Evolutionary conservation across 805 yeast species (phyloP), one percentile per base, ranked within the genome.

Genomic region (Candida ortonii): DNA sequence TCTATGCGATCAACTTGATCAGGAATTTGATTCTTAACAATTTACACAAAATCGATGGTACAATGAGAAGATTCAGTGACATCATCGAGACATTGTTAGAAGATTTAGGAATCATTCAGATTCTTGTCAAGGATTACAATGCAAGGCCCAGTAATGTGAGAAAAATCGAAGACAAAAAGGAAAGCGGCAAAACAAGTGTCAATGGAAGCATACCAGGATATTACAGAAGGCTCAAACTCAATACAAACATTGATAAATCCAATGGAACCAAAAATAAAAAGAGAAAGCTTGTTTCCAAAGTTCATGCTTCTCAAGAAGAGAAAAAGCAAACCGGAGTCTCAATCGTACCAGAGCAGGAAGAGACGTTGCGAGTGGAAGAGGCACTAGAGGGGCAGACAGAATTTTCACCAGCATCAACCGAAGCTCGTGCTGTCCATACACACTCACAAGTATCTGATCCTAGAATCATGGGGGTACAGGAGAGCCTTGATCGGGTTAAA

Each of bases 1-100:
- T 61, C 25, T 41, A 51, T 17, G 60, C 65, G 5, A 59, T 62
- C 35, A 61, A 62, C 31, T 37, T 53, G 22, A 60, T 62, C 25
- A 47, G 67, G 33, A 55, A 53, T 22, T 38, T 61, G 22, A 53
- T 59, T 25, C 36, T 61, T 33, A 53, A 53, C 27, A 62, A 62
- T 33, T 36, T 55, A 17, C 44, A 54, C 36, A 55, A 51, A 28
- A 55, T 59, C 29, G 72, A 67, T 39, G 64, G 70, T 4, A 66
- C 73, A 3, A 67, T 66, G 59, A 55, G 59, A 38, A 50, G 71
- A 43, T 60, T 67, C 28, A 57, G 66, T 36, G 72, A 67, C 42
- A 62, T 68, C 12, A 57, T 64, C 18, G 68, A 66, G 34, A 66
- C 70, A 2, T 46, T 69, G 14, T 46, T 63, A 20, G 62, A 61